These are phyloP conservation scores for Thyridium curvatum DNA, from an alignment of 2,329 filamentous ascomycete species.

Conservation along the genomic window DNA sequence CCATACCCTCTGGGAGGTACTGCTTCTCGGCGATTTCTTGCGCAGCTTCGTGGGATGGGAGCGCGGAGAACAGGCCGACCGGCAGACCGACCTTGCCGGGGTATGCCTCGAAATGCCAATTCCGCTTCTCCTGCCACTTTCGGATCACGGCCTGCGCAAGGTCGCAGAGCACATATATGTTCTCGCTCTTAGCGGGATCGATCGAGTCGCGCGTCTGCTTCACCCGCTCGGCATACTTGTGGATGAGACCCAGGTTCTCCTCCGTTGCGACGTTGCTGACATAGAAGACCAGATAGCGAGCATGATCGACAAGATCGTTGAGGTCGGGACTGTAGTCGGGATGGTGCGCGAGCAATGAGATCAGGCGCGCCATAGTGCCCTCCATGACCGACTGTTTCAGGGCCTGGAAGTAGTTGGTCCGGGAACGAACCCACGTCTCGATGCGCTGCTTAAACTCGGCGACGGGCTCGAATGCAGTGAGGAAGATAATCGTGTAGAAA, in stretches of 20 bases:
- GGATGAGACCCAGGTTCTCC: slow-evolving; percentile 81
- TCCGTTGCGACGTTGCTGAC: slow-evolving; percentile 76
- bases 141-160: slow-evolving; percentile 76
- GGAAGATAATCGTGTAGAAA: slow-evolving; percentile 85
- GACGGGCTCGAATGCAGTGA: slow-evolving; percentile 84
- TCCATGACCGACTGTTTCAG: slow-evolving; percentile 66
- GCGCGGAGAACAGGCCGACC: slow-evolving; percentile 66
- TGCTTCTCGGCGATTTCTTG: slow-evolving; percentile 82
- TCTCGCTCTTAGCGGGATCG: slow-evolving; percentile 57
- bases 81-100: slow-evolving; percentile 77
- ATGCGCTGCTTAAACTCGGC: slow-evolving; percentile 66
- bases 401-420: slow-evolving; percentile 59
- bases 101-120: slow-evolving; percentile 80
- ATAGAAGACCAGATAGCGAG: slow-evolving; percentile 86
- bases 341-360: slow-evolving; percentile 88
- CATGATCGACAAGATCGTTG: slow-evolving; percentile 71
- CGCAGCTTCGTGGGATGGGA: slow-evolving; percentile 71
- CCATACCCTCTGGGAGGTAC: slow-evolving; percentile 71
- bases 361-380: slow-evolving; percentile 69
- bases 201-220: slow-evolving; percentile 86
- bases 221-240: slow-evolving; percentile 84
- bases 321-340: slow-evolving; percentile 71
- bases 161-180: slow-evolving; percentile 82
- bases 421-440: slow-evolving; percentile 83
- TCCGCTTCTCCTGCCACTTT: slow-evolving; percentile 78